These are phyloP conservation scores for Ceratocystis cacaofunesta DNA, from an alignment of 2,329 filamentous ascomycete genomes.

Conservation along the genomic window DNA sequence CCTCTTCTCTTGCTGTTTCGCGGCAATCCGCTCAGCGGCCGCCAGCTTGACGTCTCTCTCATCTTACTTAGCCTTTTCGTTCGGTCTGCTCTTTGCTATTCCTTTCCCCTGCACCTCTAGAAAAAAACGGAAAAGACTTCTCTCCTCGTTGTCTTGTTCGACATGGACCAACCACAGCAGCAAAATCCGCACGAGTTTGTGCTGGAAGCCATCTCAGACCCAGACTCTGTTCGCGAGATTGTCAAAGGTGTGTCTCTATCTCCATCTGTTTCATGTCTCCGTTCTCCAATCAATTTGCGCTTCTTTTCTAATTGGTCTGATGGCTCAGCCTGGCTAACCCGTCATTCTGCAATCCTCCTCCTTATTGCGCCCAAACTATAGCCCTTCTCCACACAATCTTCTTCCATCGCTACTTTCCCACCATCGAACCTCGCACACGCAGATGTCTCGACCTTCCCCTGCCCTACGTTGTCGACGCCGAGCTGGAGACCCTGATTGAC, in stretches of 20 bases:
- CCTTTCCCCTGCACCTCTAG: not conserved
- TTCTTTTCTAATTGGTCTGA: constrained; percentile 12
- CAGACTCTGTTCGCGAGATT: constrained; percentile 76
- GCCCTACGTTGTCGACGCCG: constrained; percentile 75
- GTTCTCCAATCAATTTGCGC: constrained; percentile 8
- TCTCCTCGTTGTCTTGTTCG: not conserved
- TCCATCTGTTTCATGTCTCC: not conserved
- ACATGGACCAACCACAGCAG: constrained; percentile 43
- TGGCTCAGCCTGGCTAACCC: constrained; percentile 5
- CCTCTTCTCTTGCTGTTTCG: not conserved
- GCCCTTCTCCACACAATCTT: constrained; percentile 94
- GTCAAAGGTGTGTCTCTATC: constrained; percentile 54
- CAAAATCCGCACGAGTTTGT: constrained; percentile 50
- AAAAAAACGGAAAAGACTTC: too few relatives aligned
- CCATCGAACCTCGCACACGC: constrained; percentile 64
- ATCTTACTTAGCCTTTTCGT: not conserved
- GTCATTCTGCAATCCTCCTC: constrained; percentile 13
- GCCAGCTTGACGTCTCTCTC: not conserved
- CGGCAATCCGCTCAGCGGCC: not conserved
- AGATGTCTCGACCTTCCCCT: constrained; percentile 85
- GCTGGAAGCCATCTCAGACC: constrained; percentile 86
- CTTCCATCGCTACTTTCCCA: constrained; percentile 95
- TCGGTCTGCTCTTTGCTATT: not conserved
- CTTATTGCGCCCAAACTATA: constrained; percentile 25
- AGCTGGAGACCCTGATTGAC: constrained; percentile 87